Percentiles rank a stretch among this genome's conserved stretches.
Conservation (phyloP, 257 asterid species). For the Phtheirospermum japonicum region DNA sequence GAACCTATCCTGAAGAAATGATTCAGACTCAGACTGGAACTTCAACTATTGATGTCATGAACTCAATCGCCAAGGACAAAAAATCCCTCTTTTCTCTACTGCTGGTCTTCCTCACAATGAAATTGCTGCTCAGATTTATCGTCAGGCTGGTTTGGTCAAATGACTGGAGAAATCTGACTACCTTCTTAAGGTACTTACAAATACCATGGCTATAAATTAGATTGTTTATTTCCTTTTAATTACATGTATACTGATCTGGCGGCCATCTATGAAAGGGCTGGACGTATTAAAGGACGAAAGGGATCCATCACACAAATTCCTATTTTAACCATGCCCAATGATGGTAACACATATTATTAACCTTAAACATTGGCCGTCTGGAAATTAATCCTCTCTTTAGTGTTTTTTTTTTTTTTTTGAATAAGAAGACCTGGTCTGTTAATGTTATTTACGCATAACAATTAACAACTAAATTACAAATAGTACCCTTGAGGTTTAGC, state of each 20-base stretch:
- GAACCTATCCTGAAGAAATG: constrained; percentile 98
- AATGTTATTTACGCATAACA: constrained; percentile 28
- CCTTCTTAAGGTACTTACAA: constrained; percentile 66
- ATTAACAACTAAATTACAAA: not conserved
- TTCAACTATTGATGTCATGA: constrained; percentile 98
- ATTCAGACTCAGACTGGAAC: constrained; percentile 97
- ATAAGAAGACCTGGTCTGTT: constrained; percentile 81
- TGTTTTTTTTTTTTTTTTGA: no score
- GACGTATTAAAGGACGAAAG: constrained; percentile 95
- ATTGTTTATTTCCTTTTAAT: constrained; percentile 33
- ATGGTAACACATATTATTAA: constrained; percentile 46
- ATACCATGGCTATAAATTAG: not conserved
- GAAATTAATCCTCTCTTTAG: not conserved
- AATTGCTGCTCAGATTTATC: constrained; percentile 98
- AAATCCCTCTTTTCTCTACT: constrained; percentile 95
- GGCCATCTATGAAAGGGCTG: constrained; percentile 96
- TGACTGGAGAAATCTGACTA: constrained; percentile 82
- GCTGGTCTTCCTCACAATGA: constrained; percentile 99
- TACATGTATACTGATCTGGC: constrained; percentile 98
- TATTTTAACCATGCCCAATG: constrained; percentile 96
- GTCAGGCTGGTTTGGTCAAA: constrained; percentile 99
- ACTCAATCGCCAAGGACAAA: constrained; percentile 96
- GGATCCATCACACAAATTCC: constrained; percentile 99
- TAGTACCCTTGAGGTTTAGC: not conserved
- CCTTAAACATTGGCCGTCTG: constrained; percentile 7